These are phyloP conservation scores for Phascolomyces articulosus DNA, from an alignment of 371 early-diverging fungal species.

Conservation along the genomic window DNA sequence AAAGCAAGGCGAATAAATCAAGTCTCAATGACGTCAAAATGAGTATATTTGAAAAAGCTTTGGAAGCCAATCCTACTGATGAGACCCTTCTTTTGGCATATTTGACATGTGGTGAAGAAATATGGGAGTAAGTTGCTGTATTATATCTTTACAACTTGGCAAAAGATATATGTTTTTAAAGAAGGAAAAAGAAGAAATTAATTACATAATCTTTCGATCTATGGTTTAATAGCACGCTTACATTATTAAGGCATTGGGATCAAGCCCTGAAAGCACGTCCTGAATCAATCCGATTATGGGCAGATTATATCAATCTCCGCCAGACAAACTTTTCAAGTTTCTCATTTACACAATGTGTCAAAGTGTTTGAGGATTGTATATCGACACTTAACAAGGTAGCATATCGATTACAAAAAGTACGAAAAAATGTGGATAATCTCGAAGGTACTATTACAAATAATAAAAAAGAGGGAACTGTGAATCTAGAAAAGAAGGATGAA, in stretches of 20 bases:
- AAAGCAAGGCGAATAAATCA: constrained; percentile 37
- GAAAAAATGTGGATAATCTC: constrained; percentile 15
- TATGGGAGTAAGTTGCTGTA: constrained; percentile 71
- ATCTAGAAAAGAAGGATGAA: no score
- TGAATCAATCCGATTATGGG: constrained; percentile 67
- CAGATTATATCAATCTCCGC: constrained; percentile 74
- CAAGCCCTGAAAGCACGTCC: constrained; percentile 51
- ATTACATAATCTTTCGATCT: no score
- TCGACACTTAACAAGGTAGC: constrained; percentile 28
- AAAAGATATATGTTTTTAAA: no score
- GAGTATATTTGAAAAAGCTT: constrained; percentile 76
- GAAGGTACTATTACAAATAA: constrained; percentile 12
- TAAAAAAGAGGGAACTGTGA: not conserved
- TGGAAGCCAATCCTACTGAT: constrained; percentile 61
- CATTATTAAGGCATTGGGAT: constrained; percentile 76
- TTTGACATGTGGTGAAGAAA: constrained; percentile 59
- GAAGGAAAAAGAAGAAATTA: no score
- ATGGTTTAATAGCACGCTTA: constrained; percentile 58
- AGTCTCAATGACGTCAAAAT: constrained; percentile 70
- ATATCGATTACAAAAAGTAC: constrained; percentile 9
- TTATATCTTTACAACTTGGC: no score
- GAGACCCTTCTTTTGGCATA: constrained; percentile 63
- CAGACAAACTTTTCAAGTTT: constrained; percentile 77
- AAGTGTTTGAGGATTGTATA: constrained; percentile 71
- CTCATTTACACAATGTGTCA: constrained; percentile 60